phyloP scores from a whole-genome alignment of 1,284 basidiomycete genomes.

The Prillingera fragicola region DNA sequence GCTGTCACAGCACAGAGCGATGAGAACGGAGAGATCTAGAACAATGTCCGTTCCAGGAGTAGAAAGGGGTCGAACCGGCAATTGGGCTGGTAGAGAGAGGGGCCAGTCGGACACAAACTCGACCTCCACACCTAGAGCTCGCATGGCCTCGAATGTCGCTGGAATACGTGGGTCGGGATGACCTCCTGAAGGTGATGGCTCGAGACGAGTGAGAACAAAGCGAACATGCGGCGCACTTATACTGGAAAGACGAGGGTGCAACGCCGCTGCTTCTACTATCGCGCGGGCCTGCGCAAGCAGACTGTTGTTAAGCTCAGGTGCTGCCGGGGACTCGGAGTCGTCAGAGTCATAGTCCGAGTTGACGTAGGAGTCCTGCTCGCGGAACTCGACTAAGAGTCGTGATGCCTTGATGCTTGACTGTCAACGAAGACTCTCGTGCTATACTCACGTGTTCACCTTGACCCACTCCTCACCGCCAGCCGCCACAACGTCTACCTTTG shows the following conservation, averaged over 20 bases:
- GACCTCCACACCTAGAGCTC: conserved; percentile 52
- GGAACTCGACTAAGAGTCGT: conserved; percentile 67
- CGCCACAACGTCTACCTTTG: conserved; percentile 65
- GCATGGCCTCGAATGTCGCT: conserved; percentile 53
- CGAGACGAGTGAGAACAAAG: conserved; percentile 65
- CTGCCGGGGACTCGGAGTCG: background rate
- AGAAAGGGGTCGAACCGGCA: conserved; percentile 40
- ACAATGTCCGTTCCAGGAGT: conserved; percentile 60
- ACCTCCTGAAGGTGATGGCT: conserved; percentile 39
- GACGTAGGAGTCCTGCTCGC: conserved; percentile 72
- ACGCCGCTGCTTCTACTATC: conserved; percentile 58
- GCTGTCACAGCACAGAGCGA: conserved; percentile 75
- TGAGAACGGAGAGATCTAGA: conserved; percentile 71
- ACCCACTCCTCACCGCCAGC: conserved; percentile 67
- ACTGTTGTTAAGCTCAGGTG: conserved; percentile 6
- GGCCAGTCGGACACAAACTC: conserved; percentile 17
- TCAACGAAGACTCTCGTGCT: background rate
- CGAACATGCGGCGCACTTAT: conserved; percentile 49
- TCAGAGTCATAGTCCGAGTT: conserved; percentile 44
- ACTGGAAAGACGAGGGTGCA: conserved; percentile 47
- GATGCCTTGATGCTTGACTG: conserved; percentile 64
- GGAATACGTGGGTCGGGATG: conserved; percentile 56
- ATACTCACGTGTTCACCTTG: conserved; percentile 73
- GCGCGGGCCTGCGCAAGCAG: conserved; percentile 31
- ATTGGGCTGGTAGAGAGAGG: background rate